Percentiles rank a stretch among this genome's conserved stretches.
phyloP scores from a whole-genome alignment of 129 eudicot genomes.

The Ambrosia trifida region DNA sequence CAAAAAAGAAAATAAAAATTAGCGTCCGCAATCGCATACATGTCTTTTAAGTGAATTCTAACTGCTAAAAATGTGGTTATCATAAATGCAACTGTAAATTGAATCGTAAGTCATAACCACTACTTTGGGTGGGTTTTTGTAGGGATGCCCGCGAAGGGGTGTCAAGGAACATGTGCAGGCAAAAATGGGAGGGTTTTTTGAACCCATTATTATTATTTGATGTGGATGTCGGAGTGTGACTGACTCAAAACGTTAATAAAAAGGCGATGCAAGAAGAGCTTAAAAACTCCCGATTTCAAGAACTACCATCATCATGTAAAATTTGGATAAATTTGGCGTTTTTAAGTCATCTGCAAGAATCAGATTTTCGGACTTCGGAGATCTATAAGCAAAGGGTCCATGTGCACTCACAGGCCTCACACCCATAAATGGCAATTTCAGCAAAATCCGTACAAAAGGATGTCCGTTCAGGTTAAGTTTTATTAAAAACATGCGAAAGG shows the following conservation, averaged over 20 bases:
- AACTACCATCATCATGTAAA: background rate
- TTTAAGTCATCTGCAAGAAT: conserved; percentile 1
- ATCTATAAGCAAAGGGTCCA: background rate
- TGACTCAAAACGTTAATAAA: background rate
- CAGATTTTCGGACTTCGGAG: background rate
- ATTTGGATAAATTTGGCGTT: background rate
- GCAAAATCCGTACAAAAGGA: background rate
- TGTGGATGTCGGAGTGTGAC: background rate
- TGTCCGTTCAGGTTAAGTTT: background rate
- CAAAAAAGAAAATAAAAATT: background rate
- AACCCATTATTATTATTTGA: background rate
- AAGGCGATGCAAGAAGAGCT: background rate
- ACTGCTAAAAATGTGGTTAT: background rate
- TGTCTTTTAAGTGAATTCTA: background rate
- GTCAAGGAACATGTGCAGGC: background rate
- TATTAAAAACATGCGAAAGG: background rate
- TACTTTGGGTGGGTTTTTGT: background rate
- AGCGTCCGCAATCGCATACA: background rate
- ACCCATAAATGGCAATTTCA: too few relatives aligned
- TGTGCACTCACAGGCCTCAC: too few relatives aligned
- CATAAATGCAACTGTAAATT: background rate
- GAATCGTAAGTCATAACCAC: background rate
- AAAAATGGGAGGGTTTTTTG: background rate
- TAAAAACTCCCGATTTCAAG: background rate
- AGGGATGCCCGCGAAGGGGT: background rate